Conservation (phyloP, 257 asterid species). For the Ilex aquifolium region DNA sequence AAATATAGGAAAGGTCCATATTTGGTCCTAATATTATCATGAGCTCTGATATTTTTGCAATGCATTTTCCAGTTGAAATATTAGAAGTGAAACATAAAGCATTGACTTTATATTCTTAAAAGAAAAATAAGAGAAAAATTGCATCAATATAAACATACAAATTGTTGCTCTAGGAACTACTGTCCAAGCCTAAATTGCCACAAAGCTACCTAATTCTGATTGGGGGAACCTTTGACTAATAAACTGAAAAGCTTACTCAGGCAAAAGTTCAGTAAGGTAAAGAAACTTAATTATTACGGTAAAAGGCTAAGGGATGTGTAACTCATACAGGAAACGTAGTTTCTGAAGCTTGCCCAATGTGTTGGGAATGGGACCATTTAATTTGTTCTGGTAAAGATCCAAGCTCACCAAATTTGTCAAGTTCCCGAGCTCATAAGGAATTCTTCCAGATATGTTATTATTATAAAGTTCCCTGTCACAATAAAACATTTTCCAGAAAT, state of each 20-base stretch:
- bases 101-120: too few species aligned
- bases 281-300: too few species aligned
- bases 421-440: constrained; percentile 84
- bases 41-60: too few species aligned
- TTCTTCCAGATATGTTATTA: constrained; percentile 67
- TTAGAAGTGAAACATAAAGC: too few species aligned
- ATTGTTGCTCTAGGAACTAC: not conserved
- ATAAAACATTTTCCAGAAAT: not conserved
- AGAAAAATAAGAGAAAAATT: too few species aligned
- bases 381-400: constrained; percentile 82
- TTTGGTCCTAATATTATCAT: too few species aligned
- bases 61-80: too few species aligned
- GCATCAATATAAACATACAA: too few species aligned
- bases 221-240: not conserved
- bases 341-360: constrained; percentile 68
- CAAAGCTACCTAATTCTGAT: not conserved
- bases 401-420: constrained; percentile 83
- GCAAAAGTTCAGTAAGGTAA: not conserved
- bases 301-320: not conserved
- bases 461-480: constrained; percentile 87
- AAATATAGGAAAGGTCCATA: too few species aligned
- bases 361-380: constrained; percentile 68
- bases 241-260: not conserved
- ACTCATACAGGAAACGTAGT: constrained; percentile 76
- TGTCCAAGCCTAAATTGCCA: not conserved